These are phyloP conservation scores for Naganishia sp. DNA, from an alignment of 1,284 basidiomycete genomes.

Conservation along the genomic window DNA sequence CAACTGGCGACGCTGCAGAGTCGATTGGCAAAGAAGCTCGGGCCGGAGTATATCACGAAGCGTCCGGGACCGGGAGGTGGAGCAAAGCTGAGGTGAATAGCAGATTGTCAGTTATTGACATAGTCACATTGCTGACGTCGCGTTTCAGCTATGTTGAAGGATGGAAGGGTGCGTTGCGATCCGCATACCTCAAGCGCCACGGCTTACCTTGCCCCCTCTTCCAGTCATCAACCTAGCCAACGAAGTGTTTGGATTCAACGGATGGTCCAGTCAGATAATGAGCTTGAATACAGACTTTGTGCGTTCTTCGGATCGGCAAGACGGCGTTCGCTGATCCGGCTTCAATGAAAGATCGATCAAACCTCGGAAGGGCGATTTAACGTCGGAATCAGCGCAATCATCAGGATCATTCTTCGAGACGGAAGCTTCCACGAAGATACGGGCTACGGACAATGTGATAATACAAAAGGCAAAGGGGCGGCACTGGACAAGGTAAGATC, in stretches of 20 bases:
- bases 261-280: conserved; percentile 87
- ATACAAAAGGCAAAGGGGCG: conserved; percentile 76
- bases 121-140: not conserved
- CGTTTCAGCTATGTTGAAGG: conserved; percentile 85
- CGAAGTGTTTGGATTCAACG: conserved; percentile 97
- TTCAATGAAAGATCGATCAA: conserved; percentile 25
- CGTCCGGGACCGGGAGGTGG: conserved; percentile 83
- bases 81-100: conserved; percentile 64
- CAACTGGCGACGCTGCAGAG: conserved; percentile 74
- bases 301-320: conserved; percentile 32
- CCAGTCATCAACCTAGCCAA: conserved; percentile 88
- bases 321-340: not conserved
- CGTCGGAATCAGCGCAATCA: conserved; percentile 79
- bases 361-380: conserved; percentile 59
- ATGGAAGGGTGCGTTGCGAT: conserved; percentile 66
- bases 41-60: conserved; percentile 88
- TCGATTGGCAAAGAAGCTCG: conserved; percentile 82
- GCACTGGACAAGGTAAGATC: conserved; percentile 82
- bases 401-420: conserved; percentile 83
- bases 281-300: conserved; percentile 69
- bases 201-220: not conserved
- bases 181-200: not conserved
- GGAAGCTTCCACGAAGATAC: conserved; percentile 91
- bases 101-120: not conserved
- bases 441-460: conserved; percentile 86